Conservation (phyloP, 192 early-diverging fungal species). For the Podila clonocystis region DNA sequence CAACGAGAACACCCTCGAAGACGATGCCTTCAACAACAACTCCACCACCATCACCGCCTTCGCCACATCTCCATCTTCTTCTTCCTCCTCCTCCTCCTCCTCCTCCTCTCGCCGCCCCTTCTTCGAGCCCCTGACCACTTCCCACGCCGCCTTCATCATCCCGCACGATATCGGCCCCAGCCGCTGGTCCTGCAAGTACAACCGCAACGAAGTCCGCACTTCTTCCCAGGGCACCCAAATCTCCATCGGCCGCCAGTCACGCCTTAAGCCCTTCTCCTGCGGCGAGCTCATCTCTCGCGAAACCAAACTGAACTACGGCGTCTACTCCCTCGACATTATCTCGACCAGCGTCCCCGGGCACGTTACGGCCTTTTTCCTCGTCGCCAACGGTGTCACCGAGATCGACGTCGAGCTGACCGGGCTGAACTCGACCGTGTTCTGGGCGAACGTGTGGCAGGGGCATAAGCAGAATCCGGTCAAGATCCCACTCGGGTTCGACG, state of each 20-base stretch:
- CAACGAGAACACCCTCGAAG: too few species aligned
- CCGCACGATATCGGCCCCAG: slow-evolving; percentile 29
- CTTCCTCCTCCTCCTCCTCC: too few species aligned
- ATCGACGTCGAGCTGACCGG: slow-evolving; percentile 47
- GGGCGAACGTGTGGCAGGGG: slow-evolving; percentile 44
- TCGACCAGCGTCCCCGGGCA: slow-evolving; percentile 31
- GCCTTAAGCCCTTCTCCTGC: neutral
- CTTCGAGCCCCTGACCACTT: slow-evolving; percentile 15
- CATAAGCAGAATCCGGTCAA: slow-evolving; percentile 27
- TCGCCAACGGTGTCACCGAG: slow-evolving; percentile 29
- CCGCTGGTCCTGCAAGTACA: slow-evolving; percentile 42
- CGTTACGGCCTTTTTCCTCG: slow-evolving; percentile 43
- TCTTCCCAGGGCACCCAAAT: slow-evolving; percentile 5
- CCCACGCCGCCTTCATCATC: slow-evolving; percentile 28
- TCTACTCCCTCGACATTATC: slow-evolving; percentile 44
- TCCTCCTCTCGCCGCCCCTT: neutral
- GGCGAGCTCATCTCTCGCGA: slow-evolving; percentile 9
- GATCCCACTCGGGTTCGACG: slow-evolving; percentile 25
- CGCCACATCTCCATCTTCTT: too few species aligned
- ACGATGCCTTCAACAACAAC: too few species aligned
- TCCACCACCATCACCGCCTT: too few species aligned
- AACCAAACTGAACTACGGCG: slow-evolving; percentile 15
- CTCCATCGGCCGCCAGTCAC: slow-evolving; percentile 33
- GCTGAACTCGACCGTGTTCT: slow-evolving; percentile 19
- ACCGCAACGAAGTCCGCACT: slow-evolving; percentile 18